A percentile compares a stretch with the other conserved stretches of the same genome.
phyloP scores from a whole-genome alignment of 1,139 yeast species.

The Candida sojae region DNA sequence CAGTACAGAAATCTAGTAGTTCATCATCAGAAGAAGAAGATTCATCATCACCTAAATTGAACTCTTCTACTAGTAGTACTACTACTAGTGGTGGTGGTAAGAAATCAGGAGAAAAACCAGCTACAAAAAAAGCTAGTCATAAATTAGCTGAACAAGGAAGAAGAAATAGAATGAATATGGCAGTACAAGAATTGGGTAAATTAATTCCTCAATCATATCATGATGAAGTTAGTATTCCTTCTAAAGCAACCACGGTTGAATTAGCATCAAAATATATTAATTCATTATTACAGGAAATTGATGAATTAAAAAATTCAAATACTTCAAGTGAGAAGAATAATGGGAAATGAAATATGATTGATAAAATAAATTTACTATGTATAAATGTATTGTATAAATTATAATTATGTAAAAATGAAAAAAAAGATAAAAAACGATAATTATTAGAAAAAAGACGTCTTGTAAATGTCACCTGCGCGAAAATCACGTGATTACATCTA shows the following conservation, averaged over 20 bases:
- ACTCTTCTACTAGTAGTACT: neutral
- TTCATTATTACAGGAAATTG: conserved; percentile 30
- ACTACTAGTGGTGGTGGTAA: neutral
- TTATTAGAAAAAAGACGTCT: neutral
- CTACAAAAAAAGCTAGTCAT: conserved; percentile 74
- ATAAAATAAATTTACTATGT: too few species aligned
- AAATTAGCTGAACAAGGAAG: conserved; percentile 96
- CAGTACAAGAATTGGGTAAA: conserved; percentile 71
- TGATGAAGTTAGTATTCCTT: conserved; percentile 62
- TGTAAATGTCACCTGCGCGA: too few species aligned
- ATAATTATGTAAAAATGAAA: neutral
- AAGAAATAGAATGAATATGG: conserved; percentile 86
- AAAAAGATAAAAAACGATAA: conserved; percentile 1
- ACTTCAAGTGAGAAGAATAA: neutral
- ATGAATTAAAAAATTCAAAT: conserved; percentile 5
- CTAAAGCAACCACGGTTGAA: conserved; percentile 94
- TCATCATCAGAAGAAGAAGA: conserved; percentile 15
- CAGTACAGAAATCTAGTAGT: conserved; percentile 13
- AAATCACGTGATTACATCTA: too few species aligned
- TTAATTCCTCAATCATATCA: conserved; percentile 68
- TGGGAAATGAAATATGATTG: too few species aligned
- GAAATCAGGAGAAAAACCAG: conserved; percentile 26
- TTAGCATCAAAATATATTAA: conserved; percentile 74
- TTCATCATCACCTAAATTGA: conserved; percentile 19
- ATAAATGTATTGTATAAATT: too few species aligned